These are phyloP conservation scores for Candida sakaeoensis DNA, from an alignment of 805 yeast genomes.

Conservation along the genomic window DNA sequence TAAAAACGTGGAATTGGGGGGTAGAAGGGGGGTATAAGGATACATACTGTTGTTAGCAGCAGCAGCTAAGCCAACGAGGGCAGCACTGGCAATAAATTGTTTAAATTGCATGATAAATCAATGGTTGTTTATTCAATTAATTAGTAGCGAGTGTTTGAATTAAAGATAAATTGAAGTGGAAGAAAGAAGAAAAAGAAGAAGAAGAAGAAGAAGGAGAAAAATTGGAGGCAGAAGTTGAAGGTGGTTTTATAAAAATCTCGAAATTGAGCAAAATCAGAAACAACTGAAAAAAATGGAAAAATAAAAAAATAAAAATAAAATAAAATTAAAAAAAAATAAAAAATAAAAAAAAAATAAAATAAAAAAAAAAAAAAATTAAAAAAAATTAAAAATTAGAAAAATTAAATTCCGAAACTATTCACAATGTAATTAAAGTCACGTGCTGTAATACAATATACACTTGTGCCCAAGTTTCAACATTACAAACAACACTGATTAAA, in stretches of 20 bases:
- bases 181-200: conserved; percentile 1
- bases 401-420: background rate
- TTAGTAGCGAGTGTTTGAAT: conserved; percentile 4
- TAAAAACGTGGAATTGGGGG: too few species aligned
- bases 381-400: too few species aligned
- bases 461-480: too few species aligned
- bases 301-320: background rate
- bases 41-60: conserved; percentile 27
- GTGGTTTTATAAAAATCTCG: background rate
- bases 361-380: too few species aligned
- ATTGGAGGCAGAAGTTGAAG: background rate
- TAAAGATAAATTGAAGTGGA: background rate
- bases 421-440: too few species aligned
- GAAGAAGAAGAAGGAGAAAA: background rate
- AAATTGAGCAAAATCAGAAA: conserved; percentile 1
- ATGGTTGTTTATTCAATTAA: background rate
- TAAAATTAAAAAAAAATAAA: background rate
- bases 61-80: conserved; percentile 45
- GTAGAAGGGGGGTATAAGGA: background rate
- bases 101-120: conserved; percentile 52
- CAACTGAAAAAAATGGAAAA: background rate
- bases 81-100: conserved; percentile 45
- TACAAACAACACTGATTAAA: too few species aligned
- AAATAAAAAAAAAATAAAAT: background rate
- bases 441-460: too few species aligned